These are phyloP conservation scores for Calocybe gambosa DNA, from an alignment of 1,284 basidiomycete genomes.

Conservation along the genomic window DNA sequence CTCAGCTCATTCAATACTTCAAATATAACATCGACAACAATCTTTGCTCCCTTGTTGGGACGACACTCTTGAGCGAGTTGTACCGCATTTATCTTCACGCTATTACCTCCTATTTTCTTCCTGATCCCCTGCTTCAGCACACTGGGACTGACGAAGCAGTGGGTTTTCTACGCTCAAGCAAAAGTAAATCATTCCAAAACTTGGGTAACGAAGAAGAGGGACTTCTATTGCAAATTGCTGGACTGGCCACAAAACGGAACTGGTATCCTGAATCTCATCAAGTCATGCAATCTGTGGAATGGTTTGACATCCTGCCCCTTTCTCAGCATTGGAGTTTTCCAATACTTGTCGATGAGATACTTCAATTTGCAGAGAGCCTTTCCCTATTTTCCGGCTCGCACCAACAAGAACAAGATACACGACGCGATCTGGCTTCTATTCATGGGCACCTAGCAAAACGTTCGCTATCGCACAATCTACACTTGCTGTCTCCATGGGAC, in stretches of 20 bases:
- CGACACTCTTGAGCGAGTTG: slow-evolving; percentile 27
- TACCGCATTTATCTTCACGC: slow-evolving; percentile 42
- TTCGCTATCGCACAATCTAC: background rate
- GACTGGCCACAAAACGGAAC: slow-evolving; percentile 27
- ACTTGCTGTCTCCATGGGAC: background rate
- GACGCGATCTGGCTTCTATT: background rate
- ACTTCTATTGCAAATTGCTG: slow-evolving; percentile 28
- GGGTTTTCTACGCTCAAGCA: slow-evolving; percentile 30
- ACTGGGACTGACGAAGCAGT: slow-evolving; percentile 44
- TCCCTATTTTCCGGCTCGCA: slow-evolving; percentile 1
- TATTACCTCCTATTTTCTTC: slow-evolving; percentile 33
- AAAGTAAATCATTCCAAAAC: slow-evolving; percentile 31
- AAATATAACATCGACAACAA: slow-evolving; percentile 33
- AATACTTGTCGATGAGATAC: slow-evolving; percentile 21
- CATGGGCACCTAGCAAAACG: background rate
- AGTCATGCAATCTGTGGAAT: slow-evolving; percentile 34
- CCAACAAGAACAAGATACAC: background rate
- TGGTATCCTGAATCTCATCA: slow-evolving; percentile 34
- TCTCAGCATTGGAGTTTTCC: slow-evolving; percentile 30
- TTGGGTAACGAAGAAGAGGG: slow-evolving; percentile 24
- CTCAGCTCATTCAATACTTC: slow-evolving; percentile 19
- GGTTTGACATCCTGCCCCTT: slow-evolving; percentile 20
- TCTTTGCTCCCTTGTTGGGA: slow-evolving; percentile 32
- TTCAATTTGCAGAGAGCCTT: slow-evolving; percentile 22
- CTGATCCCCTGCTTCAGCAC: slow-evolving; percentile 39